Base-by-base conservation (phyloP, 2,329 filamentous ascomycete species). In the Pezicula neosporulosa region DNA sequence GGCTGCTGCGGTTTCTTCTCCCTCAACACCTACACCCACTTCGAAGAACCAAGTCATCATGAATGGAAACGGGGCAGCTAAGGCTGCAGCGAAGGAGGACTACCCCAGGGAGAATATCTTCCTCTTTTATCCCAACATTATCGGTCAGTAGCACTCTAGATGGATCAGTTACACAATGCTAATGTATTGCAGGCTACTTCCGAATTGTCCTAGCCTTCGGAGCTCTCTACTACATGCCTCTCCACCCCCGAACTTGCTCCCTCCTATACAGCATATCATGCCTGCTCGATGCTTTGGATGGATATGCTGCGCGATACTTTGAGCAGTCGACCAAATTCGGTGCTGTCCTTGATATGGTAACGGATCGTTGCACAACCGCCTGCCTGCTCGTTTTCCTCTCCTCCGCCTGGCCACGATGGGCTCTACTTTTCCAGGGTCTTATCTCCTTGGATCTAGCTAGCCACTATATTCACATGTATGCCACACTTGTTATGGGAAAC, bases 381-480 rank as follows among this genome's bases (percentile, higher is more conserved):
- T 99, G 94, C 71, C 75, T 99, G 62, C 82, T 99, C 45, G 92
- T 97, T 47, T 99, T 97, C 76, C 75, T 99, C 56, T 90, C 90
- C 38, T 95, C 90, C 13, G 94, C 94, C 18, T 99, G 96, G 74
- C 94, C 94, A 4, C 83, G 92, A 51, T 97, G 90, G 87, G 86
- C 90, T 58, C 91, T 97, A 61, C 67, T 97, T 53, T 99, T 99
- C 80, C 94, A 99, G 76, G 83, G 87, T 42, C 75, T 99, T 66
- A 96, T 99, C 70, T 88, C 87, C 50, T 75, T 99, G 63, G 94
- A 99, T 71, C 80, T 99, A 58, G 89, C 94, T 27, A 96, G 91
- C 69, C 94, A 99, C 72, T 99, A 97, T 69, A 93, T 97, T 78
- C 94, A 99, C 75, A 99, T 99, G 94, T 97, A 96, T 68, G 90